These are phyloP conservation scores for Multifurca ochricompacta DNA, from an alignment of 768 basidiomycete species.

Conservation along the genomic window DNA sequence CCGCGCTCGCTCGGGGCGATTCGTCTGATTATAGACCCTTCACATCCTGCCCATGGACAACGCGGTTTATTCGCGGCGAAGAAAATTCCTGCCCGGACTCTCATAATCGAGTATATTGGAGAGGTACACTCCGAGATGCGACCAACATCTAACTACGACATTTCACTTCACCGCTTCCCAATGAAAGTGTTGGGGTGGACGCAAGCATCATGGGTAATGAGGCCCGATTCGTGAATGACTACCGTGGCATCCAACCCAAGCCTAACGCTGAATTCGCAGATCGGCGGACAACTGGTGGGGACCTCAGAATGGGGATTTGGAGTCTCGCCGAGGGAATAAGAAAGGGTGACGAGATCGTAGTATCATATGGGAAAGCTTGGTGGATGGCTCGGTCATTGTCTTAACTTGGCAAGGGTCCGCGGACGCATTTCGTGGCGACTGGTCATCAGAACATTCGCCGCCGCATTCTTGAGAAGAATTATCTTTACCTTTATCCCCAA, in stretches of 20 bases:
- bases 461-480: neutral
- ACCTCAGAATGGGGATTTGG: constrained; percentile 74
- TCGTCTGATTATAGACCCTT: constrained; percentile 41
- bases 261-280: constrained; percentile 72
- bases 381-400: constrained; percentile 47
- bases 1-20: constrained; percentile 41
- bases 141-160: constrained; percentile 75
- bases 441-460: neutral
- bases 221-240: constrained; percentile 87
- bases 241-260: constrained; percentile 60
- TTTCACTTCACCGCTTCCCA: constrained; percentile 61
- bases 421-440: constrained; percentile 3
- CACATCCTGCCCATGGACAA: constrained; percentile 68
- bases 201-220: constrained; percentile 75
- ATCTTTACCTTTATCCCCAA: neutral
- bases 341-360: constrained; percentile 79
- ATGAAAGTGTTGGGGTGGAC: constrained; percentile 69
- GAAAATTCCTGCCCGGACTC: constrained; percentile 56
- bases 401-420: neutral
- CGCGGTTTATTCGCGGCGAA: constrained; percentile 71
- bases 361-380: constrained; percentile 85
- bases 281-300: constrained; percentile 42
- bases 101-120: constrained; percentile 77
- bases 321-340: constrained; percentile 48
- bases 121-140: constrained; percentile 77